phyloP scores from a whole-genome alignment of 2,329 filamentous ascomycete genomes.

The Paecilomyces niveus region DNA sequence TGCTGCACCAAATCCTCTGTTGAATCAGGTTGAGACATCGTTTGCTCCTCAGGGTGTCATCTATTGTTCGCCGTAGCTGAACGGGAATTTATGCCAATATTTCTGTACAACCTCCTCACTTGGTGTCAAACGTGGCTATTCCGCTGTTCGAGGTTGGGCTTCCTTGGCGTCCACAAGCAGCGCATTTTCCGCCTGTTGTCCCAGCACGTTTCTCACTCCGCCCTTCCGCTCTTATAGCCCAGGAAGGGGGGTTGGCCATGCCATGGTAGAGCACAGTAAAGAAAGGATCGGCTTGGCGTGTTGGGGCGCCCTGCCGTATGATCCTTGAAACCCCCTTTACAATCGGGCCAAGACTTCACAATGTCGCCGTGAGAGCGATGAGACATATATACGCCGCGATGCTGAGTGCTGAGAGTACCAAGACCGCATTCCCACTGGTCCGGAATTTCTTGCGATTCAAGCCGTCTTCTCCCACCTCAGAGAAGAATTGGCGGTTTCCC shows the following conservation, averaged over 20 bases:
- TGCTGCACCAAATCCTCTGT: not conserved
- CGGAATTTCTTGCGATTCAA: slow-evolving; percentile 55
- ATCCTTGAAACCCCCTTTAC: not conserved
- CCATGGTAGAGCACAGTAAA: not conserved
- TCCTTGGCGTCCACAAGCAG: not conserved
- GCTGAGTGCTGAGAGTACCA: slow-evolving; percentile 55
- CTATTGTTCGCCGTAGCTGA: not conserved
- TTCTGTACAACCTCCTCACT: not conserved
- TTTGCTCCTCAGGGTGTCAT: not conserved
- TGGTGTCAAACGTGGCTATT: not conserved
- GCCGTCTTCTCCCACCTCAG: slow-evolving; percentile 49
- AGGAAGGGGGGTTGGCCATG: not conserved
- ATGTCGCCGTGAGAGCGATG: slow-evolving; percentile 51
- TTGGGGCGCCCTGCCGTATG: not conserved
- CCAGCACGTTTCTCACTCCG: not conserved
- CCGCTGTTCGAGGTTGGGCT: not conserved
- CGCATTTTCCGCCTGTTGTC: not conserved
- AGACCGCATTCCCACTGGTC: slow-evolving; percentile 60
- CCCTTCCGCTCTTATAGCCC: not conserved
- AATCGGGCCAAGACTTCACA: slow-evolving; percentile 19
- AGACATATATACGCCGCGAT: slow-evolving; percentile 55
- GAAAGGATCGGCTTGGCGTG: not conserved
- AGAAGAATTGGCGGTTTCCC: slow-evolving; percentile 90
- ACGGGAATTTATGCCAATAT: not conserved
- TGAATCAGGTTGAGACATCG: not conserved